These are phyloP conservation scores for Microdochium bolleyi DNA, from an alignment of 2,329 filamentous ascomycete species.

Conservation along the genomic window DNA sequence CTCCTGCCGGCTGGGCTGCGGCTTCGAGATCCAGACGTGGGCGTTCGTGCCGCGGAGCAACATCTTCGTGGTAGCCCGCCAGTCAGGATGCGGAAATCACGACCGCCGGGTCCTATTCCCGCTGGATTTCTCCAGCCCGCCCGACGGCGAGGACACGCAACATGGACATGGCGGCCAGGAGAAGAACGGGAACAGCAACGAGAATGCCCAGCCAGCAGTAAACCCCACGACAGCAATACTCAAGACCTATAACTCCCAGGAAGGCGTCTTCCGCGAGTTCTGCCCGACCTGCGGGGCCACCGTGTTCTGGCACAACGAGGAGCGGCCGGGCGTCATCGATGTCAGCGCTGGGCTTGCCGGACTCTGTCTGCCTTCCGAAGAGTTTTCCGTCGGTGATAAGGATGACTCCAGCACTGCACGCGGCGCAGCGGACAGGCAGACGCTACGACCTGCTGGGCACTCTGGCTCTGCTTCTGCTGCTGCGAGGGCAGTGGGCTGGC, in stretches of 20 bases:
- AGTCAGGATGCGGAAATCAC: neutral
- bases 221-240: slow-evolving; percentile 19
- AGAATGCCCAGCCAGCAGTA: neutral
- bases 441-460: too few relatives aligned
- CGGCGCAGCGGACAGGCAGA: too few relatives aligned
- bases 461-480: slow-evolving; percentile 30
- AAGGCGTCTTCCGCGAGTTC: slow-evolving; percentile 49
- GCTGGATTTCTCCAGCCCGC: slow-evolving; percentile 13
- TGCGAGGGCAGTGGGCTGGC: slow-evolving; percentile 46
- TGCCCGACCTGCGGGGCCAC: slow-evolving; percentile 56
- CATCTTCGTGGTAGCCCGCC: slow-evolving; percentile 27
- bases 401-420: too few relatives aligned
- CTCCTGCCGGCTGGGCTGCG: slow-evolving; percentile 51
- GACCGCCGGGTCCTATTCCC: slow-evolving; percentile 20
- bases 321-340: slow-evolving; percentile 49
- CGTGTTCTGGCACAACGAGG: slow-evolving; percentile 51
- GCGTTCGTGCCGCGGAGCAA: slow-evolving; percentile 55
- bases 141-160: neutral
- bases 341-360: slow-evolving; percentile 53
- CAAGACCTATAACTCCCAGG: slow-evolving; percentile 44
- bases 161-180: neutral
- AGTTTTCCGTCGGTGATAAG: neutral
- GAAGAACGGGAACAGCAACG: neutral
- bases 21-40: slow-evolving; percentile 60
- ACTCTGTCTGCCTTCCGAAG: neutral